Evolutionary conservation across 305 asterid species (phyloP), one percentile per base, ranked within the genome.

Genomic region (Rubia peregrina): DNA sequence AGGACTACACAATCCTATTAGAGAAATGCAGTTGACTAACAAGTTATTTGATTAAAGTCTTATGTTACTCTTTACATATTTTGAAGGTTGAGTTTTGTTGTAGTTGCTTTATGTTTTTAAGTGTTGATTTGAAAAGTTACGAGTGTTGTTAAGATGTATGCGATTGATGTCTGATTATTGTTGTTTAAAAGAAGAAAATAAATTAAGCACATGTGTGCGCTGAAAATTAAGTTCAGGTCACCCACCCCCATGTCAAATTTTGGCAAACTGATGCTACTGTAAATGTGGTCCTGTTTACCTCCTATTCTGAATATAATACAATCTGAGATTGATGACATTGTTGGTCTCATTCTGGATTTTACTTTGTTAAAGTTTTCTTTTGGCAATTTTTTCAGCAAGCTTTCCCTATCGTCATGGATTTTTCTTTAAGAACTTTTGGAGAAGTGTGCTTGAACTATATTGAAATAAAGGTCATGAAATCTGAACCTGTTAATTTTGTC

Each of bases 401-500:
- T 8, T 40, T 64, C 22, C 68, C 49, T 13, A 4, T 14, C 17
- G 68, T 9, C n/a, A 14, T 38, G 9, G 44, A 46, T 60, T 36
- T 59, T 74, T 8, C 33, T 24, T 9, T 26, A 22, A 51, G 1
- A 24, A 2, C 13, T 14, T 10, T 59, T 59, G 49, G 26, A 19
- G 36, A 59, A 33, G 12, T 61, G 55, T 44, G 9, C 7, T 53
- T 43, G 3, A 11, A 48, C 22, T 17, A n/a, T 33, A 44, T 36
- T 17, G 16, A 8, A 9, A 48, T 55, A n/a, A 38, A 8, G 21
- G 38, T 7, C 6, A 21, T 21, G 46, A 38, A 11, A 9, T 22
- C 36, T 43, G 30, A 30, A 57, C 60, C 36, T 60, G 67, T 40
- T 59, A n/a, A 9, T 46, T 57, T 57, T 68, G 26, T 71, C 68